phyloP scores from a whole-genome alignment of 495 filamentous ascomycete genomes.

The Neurospora sp. region DNA sequence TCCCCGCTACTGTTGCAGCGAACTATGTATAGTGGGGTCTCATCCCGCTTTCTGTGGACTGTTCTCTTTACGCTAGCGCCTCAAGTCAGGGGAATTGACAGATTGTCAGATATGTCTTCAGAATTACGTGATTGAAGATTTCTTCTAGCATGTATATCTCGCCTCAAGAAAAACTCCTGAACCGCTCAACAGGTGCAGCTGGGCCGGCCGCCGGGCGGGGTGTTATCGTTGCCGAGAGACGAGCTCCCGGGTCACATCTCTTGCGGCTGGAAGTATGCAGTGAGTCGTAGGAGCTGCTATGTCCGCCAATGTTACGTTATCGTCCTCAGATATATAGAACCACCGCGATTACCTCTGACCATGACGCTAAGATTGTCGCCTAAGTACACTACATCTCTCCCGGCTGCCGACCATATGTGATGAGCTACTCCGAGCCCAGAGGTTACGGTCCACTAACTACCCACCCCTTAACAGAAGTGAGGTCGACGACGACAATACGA shows the following conservation, averaged over 20 bases:
- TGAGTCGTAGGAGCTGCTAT: not conserved
- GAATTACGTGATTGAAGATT: not conserved
- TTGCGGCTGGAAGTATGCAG: not conserved
- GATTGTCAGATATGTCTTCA: not conserved
- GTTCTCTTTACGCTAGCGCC: not conserved
- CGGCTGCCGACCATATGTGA: not conserved
- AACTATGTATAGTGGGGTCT: not conserved
- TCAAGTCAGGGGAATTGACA: not conserved
- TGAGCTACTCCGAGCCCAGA: not conserved
- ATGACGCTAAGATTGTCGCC: not conserved
- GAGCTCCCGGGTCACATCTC: not conserved
- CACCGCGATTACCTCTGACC: not conserved
- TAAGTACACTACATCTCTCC: not conserved
- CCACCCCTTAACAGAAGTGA: not conserved
- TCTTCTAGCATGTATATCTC: not conserved
- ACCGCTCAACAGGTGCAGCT: not conserved
- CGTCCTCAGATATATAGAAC: not conserved
- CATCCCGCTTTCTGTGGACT: not conserved
- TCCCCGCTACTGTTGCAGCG: not conserved
- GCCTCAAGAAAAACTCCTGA: not conserved
- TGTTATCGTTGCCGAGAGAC: not conserved
- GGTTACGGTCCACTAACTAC: not conserved
- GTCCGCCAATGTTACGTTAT: not conserved
- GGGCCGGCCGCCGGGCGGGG: not conserved
- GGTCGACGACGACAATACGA: not conserved